Evolutionary conservation across 441 rosid species (phyloP), one percentile per base, ranked within the genome.

Genomic region (Manihot esculenta): DNA sequence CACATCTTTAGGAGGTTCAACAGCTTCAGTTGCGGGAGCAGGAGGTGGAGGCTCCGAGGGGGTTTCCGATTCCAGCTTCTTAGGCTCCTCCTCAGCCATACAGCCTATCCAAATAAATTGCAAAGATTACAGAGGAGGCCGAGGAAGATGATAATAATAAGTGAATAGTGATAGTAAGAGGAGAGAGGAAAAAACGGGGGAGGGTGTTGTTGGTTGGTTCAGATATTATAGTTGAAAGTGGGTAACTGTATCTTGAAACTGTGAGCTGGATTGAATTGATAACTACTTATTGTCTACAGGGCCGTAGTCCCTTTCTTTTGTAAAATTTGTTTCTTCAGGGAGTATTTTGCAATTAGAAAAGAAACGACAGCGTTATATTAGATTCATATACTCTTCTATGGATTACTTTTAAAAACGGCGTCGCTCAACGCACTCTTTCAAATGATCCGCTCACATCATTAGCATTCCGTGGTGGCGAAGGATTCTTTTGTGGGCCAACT

Each of bases 21-120:
- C 76, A 6, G 63, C 11, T 71, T 66, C 68, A 17, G 80, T 70
- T 41, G 74, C 76, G 20, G 78, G 26, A 2, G 63, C 49, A 6
- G 72, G 77, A 1, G 84, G 77, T 18, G 76, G 77, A 17, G 81
- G 74, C 53, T 85, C 86, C 1, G 87, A 26, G 1, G 83, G 83
- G 47, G 81, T 51, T 55, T 82, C 83, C 20, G 87, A 45, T 72
- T 81, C 87, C 1, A 84, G 71, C 83, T 84, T 86, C 81, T 85
- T 83, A 0, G 83, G 61, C 68, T 83, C 84, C 69, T 82, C 87
- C 74, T 85, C 84, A 11, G 92, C 89, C 97, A 89, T 87, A 35
- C 30, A n/a, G 10, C 1, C 44, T 50, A 17, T 42, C 38, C 38
- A 14, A 44, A 30, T 60, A 50, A 58, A 13, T 10, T 10, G 33